These are phyloP conservation scores for Sporothrix variecibatus DNA, from an alignment of 2,329 filamentous ascomycete species.

Conservation along the genomic window DNA sequence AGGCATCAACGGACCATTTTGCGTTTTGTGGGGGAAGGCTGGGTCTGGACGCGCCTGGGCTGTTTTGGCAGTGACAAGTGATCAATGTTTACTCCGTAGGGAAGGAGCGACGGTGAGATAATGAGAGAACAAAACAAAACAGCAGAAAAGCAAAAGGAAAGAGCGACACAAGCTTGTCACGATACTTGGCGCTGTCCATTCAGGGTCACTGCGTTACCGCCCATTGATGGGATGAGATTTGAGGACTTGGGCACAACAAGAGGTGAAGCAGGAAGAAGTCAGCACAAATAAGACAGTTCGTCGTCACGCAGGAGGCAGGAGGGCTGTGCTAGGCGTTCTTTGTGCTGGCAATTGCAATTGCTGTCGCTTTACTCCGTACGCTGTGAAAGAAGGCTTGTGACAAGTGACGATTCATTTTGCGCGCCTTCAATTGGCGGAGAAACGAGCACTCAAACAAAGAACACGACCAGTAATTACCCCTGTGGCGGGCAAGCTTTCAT, in stretches of 20 bases:
- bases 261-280: not conserved
- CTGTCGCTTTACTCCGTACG: not conserved
- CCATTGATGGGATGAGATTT: not conserved
- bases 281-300: not conserved
- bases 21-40: not conserved
- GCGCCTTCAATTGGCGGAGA: slow-evolving; percentile 19
- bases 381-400: not conserved
- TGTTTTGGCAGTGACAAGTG: not conserved
- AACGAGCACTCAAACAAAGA: not conserved
- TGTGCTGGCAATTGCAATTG: not conserved
- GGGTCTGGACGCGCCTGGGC: not conserved
- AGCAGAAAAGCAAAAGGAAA: not conserved
- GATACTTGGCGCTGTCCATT: not conserved
- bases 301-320: not conserved
- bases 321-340: not conserved
- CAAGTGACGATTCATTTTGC: slow-evolving; percentile 1
- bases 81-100: not conserved
- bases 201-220: slow-evolving; percentile 7
- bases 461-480: not conserved
- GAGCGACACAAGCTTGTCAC: not conserved
- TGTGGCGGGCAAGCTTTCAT: not conserved
- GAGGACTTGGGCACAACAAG: not conserved
- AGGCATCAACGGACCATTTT: not conserved
- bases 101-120: not conserved
- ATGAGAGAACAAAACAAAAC: not conserved